Evolutionary conservation across 1,284 basidiomycete species (phyloP), one percentile per base, ranked within the genome.

Genomic region (Leucoagaricus sp.): DNA sequence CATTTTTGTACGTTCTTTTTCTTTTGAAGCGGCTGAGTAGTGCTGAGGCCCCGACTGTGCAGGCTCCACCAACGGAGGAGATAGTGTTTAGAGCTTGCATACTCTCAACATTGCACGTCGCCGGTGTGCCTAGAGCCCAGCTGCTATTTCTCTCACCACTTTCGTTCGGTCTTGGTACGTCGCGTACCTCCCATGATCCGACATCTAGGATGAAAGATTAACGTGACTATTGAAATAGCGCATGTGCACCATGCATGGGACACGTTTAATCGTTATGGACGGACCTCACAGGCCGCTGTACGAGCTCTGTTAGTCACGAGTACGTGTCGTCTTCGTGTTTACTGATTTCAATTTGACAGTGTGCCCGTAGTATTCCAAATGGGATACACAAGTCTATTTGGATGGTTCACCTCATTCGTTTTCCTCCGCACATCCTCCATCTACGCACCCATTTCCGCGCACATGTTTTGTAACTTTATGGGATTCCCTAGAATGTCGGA

Each of bases 381-480:
- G 40, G 69, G 76, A 1, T 98, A 98, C 70, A 98, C 96, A 0
- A 93, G 89, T 4, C 66, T 98, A 7, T 99, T 98, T 63, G 96
- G 96, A 4, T 93, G 91, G 75, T 92, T 91, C 70, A 89, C 88
- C 17, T 83, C 92, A 6, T 97, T 87, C 69, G 78, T 98, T 26
- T 95, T 93, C 72, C 76, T 98, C 1, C 83, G 91, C 46, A 92
- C 93, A 2, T 86, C 87, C 67, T 82, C 81, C 58, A 73, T 86
- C 49, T 66, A 81, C 23, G 80, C 84, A 0, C 79, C 93, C 0
- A 77, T 94, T 53, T 71, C 81, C 29, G 83, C 92, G 0, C 96
- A 99, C 71, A 75, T 91, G 2, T 94, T 95, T 67, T 98, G 96
- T 77, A 99, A 99, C 68, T 68, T 91, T 45, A 96, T 98, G 93